Conservation (phyloP, 805 yeast species). For the Kodamaea lidongshanica region DNA sequence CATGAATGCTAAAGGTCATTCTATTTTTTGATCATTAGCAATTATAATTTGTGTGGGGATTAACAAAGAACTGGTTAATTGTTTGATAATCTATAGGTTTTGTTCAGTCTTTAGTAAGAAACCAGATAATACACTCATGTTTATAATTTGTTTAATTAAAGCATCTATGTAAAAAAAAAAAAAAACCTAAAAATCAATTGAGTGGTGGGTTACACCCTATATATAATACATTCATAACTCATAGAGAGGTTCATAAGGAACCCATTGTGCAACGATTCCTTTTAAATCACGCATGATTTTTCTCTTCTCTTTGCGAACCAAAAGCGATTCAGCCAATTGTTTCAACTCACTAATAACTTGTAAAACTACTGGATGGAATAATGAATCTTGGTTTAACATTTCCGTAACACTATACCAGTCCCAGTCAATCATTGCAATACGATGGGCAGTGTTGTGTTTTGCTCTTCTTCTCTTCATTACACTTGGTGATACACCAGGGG, state of each 20-base stretch:
- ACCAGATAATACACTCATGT: no score
- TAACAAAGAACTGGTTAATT: no score
- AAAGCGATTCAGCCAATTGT: constrained; percentile 24
- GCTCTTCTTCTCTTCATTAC: constrained; percentile 37
- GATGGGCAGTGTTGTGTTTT: constrained; percentile 63
- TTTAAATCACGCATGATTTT: constrained; percentile 10
- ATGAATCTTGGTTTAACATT: constrained; percentile 6
- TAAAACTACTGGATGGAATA: constrained; percentile 12
- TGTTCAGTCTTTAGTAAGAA: no score
- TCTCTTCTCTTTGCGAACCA: constrained; percentile 36
- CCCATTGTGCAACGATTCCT: background rate
- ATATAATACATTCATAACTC: constrained; percentile 20
- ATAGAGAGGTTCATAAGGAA: constrained; percentile 1
- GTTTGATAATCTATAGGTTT: no score
- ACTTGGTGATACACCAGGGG: constrained; percentile 32
- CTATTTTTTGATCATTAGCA: no score
- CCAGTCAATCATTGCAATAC: constrained; percentile 94
- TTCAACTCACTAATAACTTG: constrained; percentile 19
- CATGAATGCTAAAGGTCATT: no score
- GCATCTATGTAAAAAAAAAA: no score
- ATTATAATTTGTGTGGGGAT: no score
- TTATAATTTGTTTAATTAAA: no score
- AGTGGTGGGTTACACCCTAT: no score
- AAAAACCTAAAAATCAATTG: no score
- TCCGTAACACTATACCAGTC: constrained; percentile 54